Evolutionary conservation across 1,139 yeast species (phyloP).

Genomic region (Arxiozyma bovina): DNA sequence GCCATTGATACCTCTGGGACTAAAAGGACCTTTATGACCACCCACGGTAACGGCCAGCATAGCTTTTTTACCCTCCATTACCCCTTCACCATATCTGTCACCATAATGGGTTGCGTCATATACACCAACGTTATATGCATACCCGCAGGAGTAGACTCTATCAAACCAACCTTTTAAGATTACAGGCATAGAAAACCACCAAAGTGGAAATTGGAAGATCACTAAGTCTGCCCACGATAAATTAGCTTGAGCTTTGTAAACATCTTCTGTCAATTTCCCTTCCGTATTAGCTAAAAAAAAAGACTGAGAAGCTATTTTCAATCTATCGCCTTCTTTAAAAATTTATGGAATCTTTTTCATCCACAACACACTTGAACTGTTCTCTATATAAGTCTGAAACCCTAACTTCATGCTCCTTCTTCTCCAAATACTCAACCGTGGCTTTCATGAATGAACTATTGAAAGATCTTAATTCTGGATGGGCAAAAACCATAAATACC

Average conservation of each 20-base stretch:
- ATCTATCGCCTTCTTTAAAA: conserved; percentile 9
- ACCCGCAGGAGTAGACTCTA: conserved; percentile 18
- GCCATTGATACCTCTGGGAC: conserved; percentile 20
- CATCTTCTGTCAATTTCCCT: conserved; percentile 10
- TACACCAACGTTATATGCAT: conserved; percentile 17
- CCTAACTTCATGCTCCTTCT: conserved; percentile 21
- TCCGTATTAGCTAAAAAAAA: conserved; percentile 10
- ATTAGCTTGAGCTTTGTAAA: conserved; percentile 10
- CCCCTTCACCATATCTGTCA: conserved; percentile 20
- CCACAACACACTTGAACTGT: conserved; percentile 18
- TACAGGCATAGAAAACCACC: conserved; percentile 27
- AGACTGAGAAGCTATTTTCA: conserved; percentile 13
- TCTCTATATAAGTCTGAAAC: conserved; percentile 19
- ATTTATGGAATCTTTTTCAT: conserved; percentile 15
- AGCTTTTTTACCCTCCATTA: conserved; percentile 18
- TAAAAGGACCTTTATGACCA: conserved; percentile 13
- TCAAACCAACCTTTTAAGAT: conserved; percentile 26
- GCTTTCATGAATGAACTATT: conserved; percentile 15
- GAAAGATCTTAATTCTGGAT: conserved; percentile 20
- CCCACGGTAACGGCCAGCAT: conserved; percentile 18
- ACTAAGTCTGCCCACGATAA: conserved; percentile 26
- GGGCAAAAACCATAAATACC: conserved; percentile 20
- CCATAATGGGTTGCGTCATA: conserved; percentile 10
- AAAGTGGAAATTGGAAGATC: conserved; percentile 20
- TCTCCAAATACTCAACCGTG: conserved; percentile 11